Percentiles rank a stretch among this genome's conserved stretches.
Evolutionary conservation across 257 asterid species (phyloP).

Genomic region (Verbascum thapsus): DNA sequence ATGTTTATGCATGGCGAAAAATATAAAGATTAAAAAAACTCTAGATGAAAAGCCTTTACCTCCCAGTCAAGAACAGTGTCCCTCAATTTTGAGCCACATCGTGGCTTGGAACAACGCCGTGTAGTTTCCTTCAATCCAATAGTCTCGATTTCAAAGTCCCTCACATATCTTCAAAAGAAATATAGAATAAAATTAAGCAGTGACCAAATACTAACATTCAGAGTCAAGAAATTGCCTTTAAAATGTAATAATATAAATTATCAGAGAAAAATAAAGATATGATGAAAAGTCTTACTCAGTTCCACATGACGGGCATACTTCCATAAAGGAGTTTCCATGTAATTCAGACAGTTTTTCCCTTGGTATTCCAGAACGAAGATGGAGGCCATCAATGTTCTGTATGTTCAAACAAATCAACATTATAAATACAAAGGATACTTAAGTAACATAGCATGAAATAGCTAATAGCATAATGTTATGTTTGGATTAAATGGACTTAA

Average conservation of each 20-base stretch:
- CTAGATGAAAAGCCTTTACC: slow-evolving; percentile 46
- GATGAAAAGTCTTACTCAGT: slow-evolving; percentile 63
- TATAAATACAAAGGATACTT: no score
- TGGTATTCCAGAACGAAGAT: slow-evolving; percentile 94
- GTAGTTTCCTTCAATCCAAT: slow-evolving; percentile 87
- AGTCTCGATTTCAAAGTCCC: slow-evolving; percentile 95
- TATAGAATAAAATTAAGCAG: slow-evolving; percentile 29
- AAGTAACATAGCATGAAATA: no score
- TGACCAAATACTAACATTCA: slow-evolving; percentile 28
- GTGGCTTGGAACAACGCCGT: slow-evolving; percentile 68
- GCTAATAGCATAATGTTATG: no score
- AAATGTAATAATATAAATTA: slow-evolving; percentile 7
- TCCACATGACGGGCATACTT: slow-evolving; percentile 81
- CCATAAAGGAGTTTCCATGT: slow-evolving; percentile 94
- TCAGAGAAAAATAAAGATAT: neutral
- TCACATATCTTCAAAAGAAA: slow-evolving; percentile 62
- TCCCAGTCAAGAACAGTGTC: slow-evolving; percentile 99
- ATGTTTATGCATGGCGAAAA: slow-evolving; percentile 15
- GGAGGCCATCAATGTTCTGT: slow-evolving; percentile 92
- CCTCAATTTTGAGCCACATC: slow-evolving; percentile 79
- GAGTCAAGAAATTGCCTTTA: slow-evolving; percentile 11
- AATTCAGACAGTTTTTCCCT: slow-evolving; percentile 87
- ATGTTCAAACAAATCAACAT: slow-evolving; percentile 25
- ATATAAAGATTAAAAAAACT: slow-evolving; percentile 9
- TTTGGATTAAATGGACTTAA: no score